Evolutionary conservation across 371 early-diverging fungal genomes (phyloP), one percentile per base, ranked within the genome.

Genomic region (Mucor lusitanicus): DNA sequence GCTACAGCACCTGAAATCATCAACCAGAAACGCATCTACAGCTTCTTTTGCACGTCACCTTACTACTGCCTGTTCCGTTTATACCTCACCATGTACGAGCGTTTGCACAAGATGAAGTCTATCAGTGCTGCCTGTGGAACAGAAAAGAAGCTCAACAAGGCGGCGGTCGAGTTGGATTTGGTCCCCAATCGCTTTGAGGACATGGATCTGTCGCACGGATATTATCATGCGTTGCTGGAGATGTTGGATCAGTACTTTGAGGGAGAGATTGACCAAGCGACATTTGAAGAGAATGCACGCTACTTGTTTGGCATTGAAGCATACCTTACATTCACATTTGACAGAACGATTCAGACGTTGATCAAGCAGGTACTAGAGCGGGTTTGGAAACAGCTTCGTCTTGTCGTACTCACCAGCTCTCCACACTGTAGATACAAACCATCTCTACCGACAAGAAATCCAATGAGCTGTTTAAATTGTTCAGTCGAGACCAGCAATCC

Each of bases 241-340:
- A 68, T 91, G 23, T 84, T 94, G 15, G 83, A 84, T 70, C 87
- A 86, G 54, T 88, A 92, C 57, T 74, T 96, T 71, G 87, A 85
- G 65, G 90, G 88, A 37, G 91, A 93, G 32, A 79, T 96, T 58
- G 98, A 99, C 27, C 71, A 82, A 33, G 72, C 75, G 33, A 80
- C 80, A 39, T 99, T 91, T 87, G 99, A 99, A 70, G 99, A 99
- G 63, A 79, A 87, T 37, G 74, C 91, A 40, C 88, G 97, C 3
- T 84, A 86, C 46, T 74, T 95, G 69, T 96, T 90, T 77, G 90
- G 92, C 13, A 94, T 92, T 39, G 84, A 91, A 37, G 97, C 93
- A 0, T 95, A 94, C 72, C 69, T 87, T 33, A 80, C 91, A 46
- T 92, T 95, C 64, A 94, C 95, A 0, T 72, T 96, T 11, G 97